phyloP scores from a whole-genome alignment of 768 basidiomycete genomes.

The Suillus tomentosus region DNA sequence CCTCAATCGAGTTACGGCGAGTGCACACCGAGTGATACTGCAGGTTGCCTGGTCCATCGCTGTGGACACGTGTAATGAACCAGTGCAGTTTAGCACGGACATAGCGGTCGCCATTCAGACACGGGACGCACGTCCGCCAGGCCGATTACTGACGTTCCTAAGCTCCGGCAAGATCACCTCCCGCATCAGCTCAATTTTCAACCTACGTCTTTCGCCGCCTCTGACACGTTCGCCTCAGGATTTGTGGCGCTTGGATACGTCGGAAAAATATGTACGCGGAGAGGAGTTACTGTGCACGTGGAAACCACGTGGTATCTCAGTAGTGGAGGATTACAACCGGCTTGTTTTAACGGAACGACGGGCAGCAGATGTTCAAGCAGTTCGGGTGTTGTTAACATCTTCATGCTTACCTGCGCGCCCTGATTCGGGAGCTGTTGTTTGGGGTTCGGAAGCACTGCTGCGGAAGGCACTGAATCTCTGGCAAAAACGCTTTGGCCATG shows the following conservation, averaged over 20 bases:
- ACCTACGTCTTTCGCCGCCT: slow-evolving; percentile 77
- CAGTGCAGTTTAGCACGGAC: slow-evolving; percentile 89
- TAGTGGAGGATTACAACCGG: slow-evolving; percentile 83
- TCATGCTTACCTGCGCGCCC: slow-evolving; percentile 48
- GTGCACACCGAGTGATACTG: slow-evolving; percentile 77
- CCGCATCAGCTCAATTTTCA: slow-evolving; percentile 84
- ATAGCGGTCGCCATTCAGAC: slow-evolving; percentile 80
- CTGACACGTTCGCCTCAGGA: slow-evolving; percentile 85
- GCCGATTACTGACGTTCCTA: slow-evolving; percentile 74
- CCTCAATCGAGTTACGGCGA: slow-evolving; percentile 81
- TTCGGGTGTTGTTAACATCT: slow-evolving; percentile 72
- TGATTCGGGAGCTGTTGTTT: slow-evolving; percentile 51
- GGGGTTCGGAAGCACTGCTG: slow-evolving; percentile 69
- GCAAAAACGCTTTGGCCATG: slow-evolving; percentile 80
- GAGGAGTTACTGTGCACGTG: slow-evolving; percentile 83
- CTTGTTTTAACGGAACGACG: slow-evolving; percentile 71
- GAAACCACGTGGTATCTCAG: slow-evolving; percentile 86
- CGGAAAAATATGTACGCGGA: slow-evolving; percentile 92
- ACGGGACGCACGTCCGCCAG: slow-evolving; percentile 84
- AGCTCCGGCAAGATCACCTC: slow-evolving; percentile 74
- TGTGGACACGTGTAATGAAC: slow-evolving; percentile 82
- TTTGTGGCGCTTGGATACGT: slow-evolving; percentile 93
- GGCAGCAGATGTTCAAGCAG: slow-evolving; percentile 88
- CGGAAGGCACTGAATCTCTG: slow-evolving; percentile 73
- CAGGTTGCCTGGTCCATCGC: slow-evolving; percentile 78